Evolutionary conservation across 2,329 filamentous ascomycete genomes (phyloP).

Genomic region (Xylogone sp.): DNA sequence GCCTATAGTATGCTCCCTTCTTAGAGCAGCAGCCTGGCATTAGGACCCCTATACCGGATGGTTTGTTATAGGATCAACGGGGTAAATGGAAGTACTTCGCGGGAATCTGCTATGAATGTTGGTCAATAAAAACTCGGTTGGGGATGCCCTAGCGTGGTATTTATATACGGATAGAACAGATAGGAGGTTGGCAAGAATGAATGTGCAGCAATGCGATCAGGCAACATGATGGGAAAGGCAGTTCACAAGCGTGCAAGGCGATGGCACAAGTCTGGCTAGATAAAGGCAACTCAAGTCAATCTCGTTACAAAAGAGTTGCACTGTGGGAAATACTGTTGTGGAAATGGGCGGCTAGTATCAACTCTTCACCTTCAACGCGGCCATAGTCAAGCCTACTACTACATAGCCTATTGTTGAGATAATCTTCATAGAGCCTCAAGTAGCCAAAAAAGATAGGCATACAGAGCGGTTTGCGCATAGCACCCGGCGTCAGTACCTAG

Average conservation of each 20-base stretch:
- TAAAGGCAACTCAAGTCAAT: background rate
- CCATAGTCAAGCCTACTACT: constrained; percentile 31
- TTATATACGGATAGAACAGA: background rate
- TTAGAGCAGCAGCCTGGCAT: background rate
- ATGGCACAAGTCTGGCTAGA: background rate
- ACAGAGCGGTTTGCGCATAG: constrained; percentile 50
- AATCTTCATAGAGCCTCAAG: constrained; percentile 61
- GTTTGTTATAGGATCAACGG: background rate
- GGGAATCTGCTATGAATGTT: background rate
- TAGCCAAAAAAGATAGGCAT: constrained; percentile 35
- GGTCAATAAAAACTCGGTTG: background rate
- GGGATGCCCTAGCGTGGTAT: background rate
- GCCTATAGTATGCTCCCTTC: background rate
- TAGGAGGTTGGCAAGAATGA: background rate
- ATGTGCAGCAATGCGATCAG: background rate
- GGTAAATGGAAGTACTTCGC: background rate
- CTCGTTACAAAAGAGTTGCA: background rate
- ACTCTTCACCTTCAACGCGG: constrained; percentile 25
- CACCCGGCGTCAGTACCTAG: constrained; percentile 65
- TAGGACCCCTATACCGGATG: background rate
- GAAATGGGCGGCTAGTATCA: background rate
- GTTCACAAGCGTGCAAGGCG: background rate
- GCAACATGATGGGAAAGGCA: background rate
- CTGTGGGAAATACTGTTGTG: background rate
- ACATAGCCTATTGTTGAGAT: constrained; percentile 66